Percentiles rank a stretch among this genome's conserved stretches.
Conservation (phyloP, 345 rosid genomes). For the Gossypium rotundifolium region DNA sequence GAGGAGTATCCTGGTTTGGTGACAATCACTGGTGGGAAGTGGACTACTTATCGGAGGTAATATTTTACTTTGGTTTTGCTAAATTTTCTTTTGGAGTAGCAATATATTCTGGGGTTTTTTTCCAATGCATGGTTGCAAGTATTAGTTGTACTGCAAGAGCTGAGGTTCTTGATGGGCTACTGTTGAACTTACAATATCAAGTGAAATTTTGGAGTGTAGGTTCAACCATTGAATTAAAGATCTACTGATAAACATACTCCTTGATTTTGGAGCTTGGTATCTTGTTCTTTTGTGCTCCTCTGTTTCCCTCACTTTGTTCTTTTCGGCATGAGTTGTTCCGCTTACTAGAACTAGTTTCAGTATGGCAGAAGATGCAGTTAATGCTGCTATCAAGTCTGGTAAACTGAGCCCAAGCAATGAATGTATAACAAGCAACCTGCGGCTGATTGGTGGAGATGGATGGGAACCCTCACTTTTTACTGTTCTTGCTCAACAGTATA, state of each 20-base stretch:
- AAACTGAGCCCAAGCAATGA: conserved; percentile 57
- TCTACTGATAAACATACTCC: neutral
- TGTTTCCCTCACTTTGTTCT: neutral
- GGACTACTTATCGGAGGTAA: conserved; percentile 97
- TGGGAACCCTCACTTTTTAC: conserved; percentile 90
- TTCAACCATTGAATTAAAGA: neutral
- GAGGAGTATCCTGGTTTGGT: conserved; percentile 93
- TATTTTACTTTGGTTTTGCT: conserved; percentile 11
- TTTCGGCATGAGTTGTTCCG: conserved; percentile 1
- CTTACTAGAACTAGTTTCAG: conserved; percentile 49
- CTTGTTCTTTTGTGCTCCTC: neutral
- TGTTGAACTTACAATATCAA: neutral
- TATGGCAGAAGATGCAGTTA: conserved; percentile 98
- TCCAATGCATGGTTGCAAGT: neutral
- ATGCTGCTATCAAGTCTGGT: conserved; percentile 85
- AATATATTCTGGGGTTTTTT: neutral
- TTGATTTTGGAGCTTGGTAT: conserved; percentile 2
- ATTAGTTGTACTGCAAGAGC: neutral
- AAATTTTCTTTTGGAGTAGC: neutral
- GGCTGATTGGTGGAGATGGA: conserved; percentile 74
- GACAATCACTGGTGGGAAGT: conserved; percentile 97
- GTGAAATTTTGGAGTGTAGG: neutral
- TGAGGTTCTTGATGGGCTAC: neutral
- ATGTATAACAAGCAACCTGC: conserved; percentile 59
- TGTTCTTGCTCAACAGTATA: conserved; percentile 77